These are phyloP conservation scores for Phytophthora sp. DNA, from an alignment of 352 stramenopile genomes.

Conservation along the genomic window DNA sequence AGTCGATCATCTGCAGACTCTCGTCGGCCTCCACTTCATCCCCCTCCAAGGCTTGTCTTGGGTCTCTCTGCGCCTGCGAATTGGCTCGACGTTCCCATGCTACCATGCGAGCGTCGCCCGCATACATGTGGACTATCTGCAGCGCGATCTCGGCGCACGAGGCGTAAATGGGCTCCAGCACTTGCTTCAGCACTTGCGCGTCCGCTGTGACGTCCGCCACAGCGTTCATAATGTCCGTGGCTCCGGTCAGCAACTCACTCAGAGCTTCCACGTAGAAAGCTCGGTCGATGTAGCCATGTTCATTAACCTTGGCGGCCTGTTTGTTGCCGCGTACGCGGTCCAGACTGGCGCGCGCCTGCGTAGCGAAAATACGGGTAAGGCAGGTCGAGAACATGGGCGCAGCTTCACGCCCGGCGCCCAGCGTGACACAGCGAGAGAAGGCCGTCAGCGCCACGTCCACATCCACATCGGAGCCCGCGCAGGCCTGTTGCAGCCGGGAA, in stretches of 20 bases:
- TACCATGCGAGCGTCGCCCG: conserved; percentile 67
- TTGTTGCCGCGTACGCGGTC: conserved; percentile 62
- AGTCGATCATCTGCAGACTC: conserved; percentile 87
- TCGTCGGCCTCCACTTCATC: conserved; percentile 71
- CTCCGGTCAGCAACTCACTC: conserved; percentile 70
- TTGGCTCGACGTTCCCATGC: conserved; percentile 82
- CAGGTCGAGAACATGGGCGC: conserved; percentile 46
- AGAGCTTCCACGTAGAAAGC: conserved; percentile 82
- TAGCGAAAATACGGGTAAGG: conserved; percentile 61
- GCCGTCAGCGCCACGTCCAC: conserved; percentile 55
- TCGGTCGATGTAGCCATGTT: conserved; percentile 86
- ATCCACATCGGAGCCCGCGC: conserved; percentile 44
- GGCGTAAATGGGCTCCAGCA: conserved; percentile 70
- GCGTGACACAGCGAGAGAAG: conserved; percentile 60
- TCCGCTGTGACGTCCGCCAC: conserved; percentile 68
- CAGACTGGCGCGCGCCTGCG: conserved; percentile 55
- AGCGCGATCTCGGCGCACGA: conserved; percentile 57
- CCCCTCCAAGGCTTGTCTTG: conserved; percentile 24
- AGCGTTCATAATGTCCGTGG: conserved; percentile 82
- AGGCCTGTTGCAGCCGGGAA: conserved; percentile 49
- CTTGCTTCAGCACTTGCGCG: conserved; percentile 38
- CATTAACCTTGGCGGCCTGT: conserved; percentile 63
- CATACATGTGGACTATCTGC: conserved; percentile 80
- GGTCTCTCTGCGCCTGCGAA: conserved; percentile 54
- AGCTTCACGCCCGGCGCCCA: conserved; percentile 42